Base-by-base conservation (phyloP, 1,284 basidiomycete species). In the Hemileia vastatrix region DNA sequence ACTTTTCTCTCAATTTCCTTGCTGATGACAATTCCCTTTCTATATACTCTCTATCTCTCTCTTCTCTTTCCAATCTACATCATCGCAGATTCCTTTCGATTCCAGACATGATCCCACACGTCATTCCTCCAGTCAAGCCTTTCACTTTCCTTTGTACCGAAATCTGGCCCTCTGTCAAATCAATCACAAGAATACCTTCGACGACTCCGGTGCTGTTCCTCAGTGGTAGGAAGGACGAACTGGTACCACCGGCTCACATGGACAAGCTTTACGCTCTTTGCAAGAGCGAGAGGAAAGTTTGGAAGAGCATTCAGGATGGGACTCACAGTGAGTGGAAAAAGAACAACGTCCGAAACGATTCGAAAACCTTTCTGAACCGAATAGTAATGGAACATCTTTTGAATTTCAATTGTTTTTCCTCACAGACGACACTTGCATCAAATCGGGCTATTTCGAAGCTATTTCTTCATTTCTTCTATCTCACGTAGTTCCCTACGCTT, bases 251-350 rank as follows among this genome's bases (percentile, higher is more conserved):
- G 3, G 13, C 51, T 15, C 59, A 62, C 15, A 54, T 62, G n/a
- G 40, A 53, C 13, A 48, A 19, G 27, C 45, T 62, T 4, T 62
- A 48, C 32, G 59, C 54, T 15, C 21, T 53, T 3, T 62, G 59
- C 45, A 43, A 51, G 2, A 54, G 52, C 18, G 40, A 47, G 11
- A 43, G 27, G 9, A 62, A 62, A 48, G 19, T 4, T 2, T 62
- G 59, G 59, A 54, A 55, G 50, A 53, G 36, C 18, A 54, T 62
- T 33, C 45, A 33, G 32, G 51, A 62, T 11, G 59, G 59, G 6
- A 62, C 43, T 8, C 59, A 62, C 43, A 62, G 59, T 62, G 13
- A n/a, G 59, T 55, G n/a, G n/a, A n/a, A n/a, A n/a, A n/a, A n/a
- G n/a, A n/a, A n/a, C n/a, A n/a, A n/a, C n/a, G n/a, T n/a, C n/a